Conservation (phyloP, 129 eudicot genomes). For the Artemisia tridentata region DNA sequence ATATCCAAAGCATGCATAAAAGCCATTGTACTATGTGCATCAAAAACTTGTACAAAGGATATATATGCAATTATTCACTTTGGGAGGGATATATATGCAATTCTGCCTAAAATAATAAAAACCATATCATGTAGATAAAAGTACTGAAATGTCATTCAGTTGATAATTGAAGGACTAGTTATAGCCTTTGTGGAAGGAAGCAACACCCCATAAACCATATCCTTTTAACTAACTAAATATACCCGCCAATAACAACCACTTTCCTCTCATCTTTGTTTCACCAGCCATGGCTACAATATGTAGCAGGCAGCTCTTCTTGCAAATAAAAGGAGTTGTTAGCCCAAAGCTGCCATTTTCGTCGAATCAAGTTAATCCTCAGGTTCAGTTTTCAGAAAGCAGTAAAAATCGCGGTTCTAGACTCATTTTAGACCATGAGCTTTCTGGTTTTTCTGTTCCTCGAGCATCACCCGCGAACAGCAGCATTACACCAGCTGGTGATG, state of each 20-base stretch:
- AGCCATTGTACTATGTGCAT: no score
- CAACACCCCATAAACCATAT: conserved; percentile 32
- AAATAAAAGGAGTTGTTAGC: conserved; percentile 9
- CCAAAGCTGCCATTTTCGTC: conserved; percentile 26
- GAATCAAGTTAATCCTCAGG: conserved; percentile 15
- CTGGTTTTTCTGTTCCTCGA: conserved; percentile 24
- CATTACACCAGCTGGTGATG: conserved; percentile 30
- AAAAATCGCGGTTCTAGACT: conserved; percentile 17
- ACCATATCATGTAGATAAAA: not conserved
- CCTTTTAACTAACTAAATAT: conserved; percentile 3
- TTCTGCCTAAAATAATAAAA: no score
- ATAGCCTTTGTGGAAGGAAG: conserved; percentile 13
- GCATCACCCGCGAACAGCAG: conserved; percentile 41
- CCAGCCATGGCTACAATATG: conserved; percentile 48
- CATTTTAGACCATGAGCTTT: conserved; percentile 15
- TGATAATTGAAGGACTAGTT: conserved; percentile 6
- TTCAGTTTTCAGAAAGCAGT: conserved; percentile 26
- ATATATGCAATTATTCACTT: no score
- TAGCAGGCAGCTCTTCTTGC: conserved; percentile 35
- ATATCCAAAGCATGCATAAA: no score
- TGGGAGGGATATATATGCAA: no score
- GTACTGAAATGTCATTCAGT: not conserved
- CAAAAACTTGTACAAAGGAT: no score
- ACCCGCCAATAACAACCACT: conserved; percentile 22
- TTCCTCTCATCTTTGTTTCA: conserved; percentile 10